Evolutionary conservation across 129 eudicot species (phyloP), one percentile per base, ranked within the genome.

Genomic region (Glebionis coronaria): DNA sequence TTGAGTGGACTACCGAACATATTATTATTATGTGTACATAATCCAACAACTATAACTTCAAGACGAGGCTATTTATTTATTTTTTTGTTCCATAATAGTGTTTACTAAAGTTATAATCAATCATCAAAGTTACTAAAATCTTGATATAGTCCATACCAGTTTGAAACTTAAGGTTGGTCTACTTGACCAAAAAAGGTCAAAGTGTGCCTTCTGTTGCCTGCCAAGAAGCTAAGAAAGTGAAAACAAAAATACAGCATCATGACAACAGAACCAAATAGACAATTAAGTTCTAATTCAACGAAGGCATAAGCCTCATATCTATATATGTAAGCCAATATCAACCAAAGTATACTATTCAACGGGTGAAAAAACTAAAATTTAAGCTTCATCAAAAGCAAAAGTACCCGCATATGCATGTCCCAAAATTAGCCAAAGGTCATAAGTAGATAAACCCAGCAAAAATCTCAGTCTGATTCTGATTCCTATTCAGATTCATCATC

Each of bases 401-500:
- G 40, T 2, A 44, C 56, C 38, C 5, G 16, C 38, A 46, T 46
- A 9, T 12, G 53, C 56, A 61, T 38, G 23, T 12, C 56, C 40
- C 10, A 21, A 55, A 14, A 57, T 63, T 44, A 35, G 47, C 12
- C 12, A 63, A 73, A 53, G 21, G 2, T 20, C 56, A 9, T 40
- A 54, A 65, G 12, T 20, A 52, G 52, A 42, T 5, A 12, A 2
- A 42, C 9, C 54, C 57, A 27, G 14, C 45, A 50, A 54, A 40
- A n/a, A 56, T 57, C 47, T 56, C 61, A 65, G 45, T 74, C 67
- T 0, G 44, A 73, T 9, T 18, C 65, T 0, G 38, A 19, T 42
- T 19, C 67, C 13, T 9, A 16, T 12, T 62, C 49, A n/a, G 13
- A 15, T 10, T 54, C 61, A 50, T 44, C 49, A 10, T 16, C 31